phyloP scores from a whole-genome alignment of 208 protist species.

The Acanthamoeba lenticulata region DNA sequence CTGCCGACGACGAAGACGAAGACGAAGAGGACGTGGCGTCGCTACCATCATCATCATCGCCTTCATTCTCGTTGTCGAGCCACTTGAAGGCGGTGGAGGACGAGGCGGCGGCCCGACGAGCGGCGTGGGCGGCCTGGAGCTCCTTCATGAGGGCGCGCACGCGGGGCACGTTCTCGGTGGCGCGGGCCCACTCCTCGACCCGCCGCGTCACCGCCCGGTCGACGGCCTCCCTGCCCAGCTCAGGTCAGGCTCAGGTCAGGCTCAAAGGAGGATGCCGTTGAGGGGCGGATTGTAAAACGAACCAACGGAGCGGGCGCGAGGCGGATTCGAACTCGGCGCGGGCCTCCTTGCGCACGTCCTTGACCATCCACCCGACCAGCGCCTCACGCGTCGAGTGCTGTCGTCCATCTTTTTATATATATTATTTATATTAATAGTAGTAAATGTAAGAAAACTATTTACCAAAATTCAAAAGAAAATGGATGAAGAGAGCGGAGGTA shows the following conservation, averaged over 20 bases:
- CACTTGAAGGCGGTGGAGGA: constrained; percentile 1
- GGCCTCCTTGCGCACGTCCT: constrained; percentile 26
- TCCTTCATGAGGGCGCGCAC: background rate
- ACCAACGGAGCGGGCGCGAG: background rate
- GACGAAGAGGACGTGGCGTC: background rate
- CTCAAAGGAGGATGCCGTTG: too few species aligned
- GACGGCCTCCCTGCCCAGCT: background rate
- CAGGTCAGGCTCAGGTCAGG: too few species aligned
- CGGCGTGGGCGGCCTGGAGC: background rate
- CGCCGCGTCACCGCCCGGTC: background rate
- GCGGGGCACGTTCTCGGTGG: background rate
- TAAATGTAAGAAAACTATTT: background rate
- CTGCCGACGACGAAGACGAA: background rate
- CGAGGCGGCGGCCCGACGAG: background rate
- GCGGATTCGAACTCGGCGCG: constrained; percentile 17
- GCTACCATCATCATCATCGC: too few species aligned
- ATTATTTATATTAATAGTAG: too few species aligned
- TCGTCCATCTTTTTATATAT: background rate
- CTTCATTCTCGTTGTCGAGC: background rate
- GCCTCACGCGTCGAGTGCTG: constrained; percentile 1
- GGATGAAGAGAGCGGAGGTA: background rate
- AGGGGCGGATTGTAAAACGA: too few species aligned
- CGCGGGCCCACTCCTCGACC: background rate
- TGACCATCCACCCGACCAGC: constrained; percentile 17
- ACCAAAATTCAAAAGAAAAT: background rate